These are phyloP conservation scores for Telopea speciosissima DNA, from an alignment of 177 flowering plant genomes.

Conservation along the genomic window DNA sequence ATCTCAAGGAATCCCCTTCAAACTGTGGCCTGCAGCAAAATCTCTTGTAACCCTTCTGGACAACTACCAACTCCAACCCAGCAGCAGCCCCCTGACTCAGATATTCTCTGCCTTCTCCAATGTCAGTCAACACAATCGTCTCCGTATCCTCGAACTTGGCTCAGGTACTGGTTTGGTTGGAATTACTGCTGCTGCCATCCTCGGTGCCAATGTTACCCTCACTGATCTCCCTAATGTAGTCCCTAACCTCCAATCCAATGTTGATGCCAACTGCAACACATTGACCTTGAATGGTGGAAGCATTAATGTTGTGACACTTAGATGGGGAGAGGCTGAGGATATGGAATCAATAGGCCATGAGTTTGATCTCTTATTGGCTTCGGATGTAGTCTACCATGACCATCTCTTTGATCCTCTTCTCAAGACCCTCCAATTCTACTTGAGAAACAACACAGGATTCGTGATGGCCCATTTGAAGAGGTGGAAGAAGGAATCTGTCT, in stretches of 20 bases:
- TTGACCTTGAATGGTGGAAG: slow-evolving; percentile 34
- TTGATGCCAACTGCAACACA: slow-evolving; percentile 35
- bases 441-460: slow-evolving; percentile 31
- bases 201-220: slow-evolving; percentile 59
- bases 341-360: slow-evolving; percentile 42
- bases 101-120: slow-evolving; percentile 14
- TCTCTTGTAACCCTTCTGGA: slow-evolving; percentile 72
- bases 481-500: slow-evolving; percentile 88
- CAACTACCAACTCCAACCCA: slow-evolving; percentile 23
- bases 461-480: slow-evolving; percentile 88
- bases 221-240: slow-evolving; percentile 85
- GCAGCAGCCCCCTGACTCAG: slow-evolving; percentile 29
- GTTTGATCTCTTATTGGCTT: slow-evolving; percentile 57
- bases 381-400: slow-evolving; percentile 89
- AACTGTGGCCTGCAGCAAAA: slow-evolving; percentile 96
- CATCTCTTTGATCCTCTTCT: slow-evolving; percentile 73
- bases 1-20: slow-evolving; percentile 79
- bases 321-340: slow-evolving; percentile 69
- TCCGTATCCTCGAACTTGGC: slow-evolving; percentile 80
- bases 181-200: slow-evolving; percentile 66
- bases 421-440: slow-evolving; percentile 43
- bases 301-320: slow-evolving; percentile 44
- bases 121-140: slow-evolving; percentile 15
- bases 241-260: slow-evolving; percentile 65
- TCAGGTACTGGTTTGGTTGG: slow-evolving; percentile 95